Conservation (phyloP, 371 early-diverging fungal species). For the Lichtheimia hyalospora region DNA sequence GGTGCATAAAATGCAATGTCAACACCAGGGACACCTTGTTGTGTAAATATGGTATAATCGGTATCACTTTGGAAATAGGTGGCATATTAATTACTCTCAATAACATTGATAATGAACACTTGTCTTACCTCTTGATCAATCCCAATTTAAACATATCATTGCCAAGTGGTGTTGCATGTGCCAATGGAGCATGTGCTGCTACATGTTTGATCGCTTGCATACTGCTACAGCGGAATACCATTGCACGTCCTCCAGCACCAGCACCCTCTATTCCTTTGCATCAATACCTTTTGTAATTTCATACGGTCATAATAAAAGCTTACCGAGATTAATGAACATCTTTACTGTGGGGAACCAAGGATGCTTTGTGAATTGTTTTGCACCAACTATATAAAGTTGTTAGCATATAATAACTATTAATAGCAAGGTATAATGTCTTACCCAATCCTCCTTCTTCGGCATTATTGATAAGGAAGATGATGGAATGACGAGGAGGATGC, state of each 20-base stretch:
- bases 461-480: conserved; percentile 86
- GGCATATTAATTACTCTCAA: neutral
- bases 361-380: conserved; percentile 70
- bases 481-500: conserved; percentile 55
- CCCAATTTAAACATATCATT: conserved; percentile 68
- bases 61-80: conserved; percentile 55
- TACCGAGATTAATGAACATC: conserved; percentile 80
- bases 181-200: conserved; percentile 22
- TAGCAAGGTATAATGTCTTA: too few relatives aligned
- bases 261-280: conserved; percentile 57
- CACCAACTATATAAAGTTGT: conserved; percentile 56
- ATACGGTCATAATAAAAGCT: too few relatives aligned
- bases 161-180: conserved; percentile 57
- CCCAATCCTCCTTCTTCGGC: conserved; percentile 76
- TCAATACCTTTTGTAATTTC: neutral
- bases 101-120: neutral
- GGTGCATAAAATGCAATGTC: conserved; percentile 75
- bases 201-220: conserved; percentile 44
- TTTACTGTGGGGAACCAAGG: conserved; percentile 74
- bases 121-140: conserved; percentile 56
- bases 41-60: conserved; percentile 65
- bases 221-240: conserved; percentile 69
- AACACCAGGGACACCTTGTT: conserved; percentile 65
- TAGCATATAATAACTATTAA: too few relatives aligned
- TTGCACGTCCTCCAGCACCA: conserved; percentile 77